A percentile compares a stretch with the other conserved stretches of the same genome.
Evolutionary conservation across 176 grass and related monocot species (phyloP).

Genomic region (Musa acuminata): DNA sequence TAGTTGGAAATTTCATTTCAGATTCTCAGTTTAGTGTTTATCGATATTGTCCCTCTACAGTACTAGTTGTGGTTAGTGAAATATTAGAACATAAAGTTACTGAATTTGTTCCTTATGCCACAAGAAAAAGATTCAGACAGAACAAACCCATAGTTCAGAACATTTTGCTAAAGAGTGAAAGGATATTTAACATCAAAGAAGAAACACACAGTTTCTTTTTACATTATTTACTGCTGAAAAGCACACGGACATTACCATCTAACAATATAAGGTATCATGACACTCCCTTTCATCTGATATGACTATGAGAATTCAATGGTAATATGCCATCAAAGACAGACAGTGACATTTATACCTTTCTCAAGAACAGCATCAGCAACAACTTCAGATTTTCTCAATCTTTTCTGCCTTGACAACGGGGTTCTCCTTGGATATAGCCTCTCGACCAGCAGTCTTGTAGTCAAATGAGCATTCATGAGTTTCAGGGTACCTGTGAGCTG

Average conservation of each 20-base stretch:
- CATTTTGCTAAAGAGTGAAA: too few relatives aligned
- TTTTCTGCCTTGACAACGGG: slow-evolving; percentile 61
- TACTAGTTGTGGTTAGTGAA: too few relatives aligned
- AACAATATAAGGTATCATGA: background rate
- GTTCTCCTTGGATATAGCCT: slow-evolving; percentile 64
- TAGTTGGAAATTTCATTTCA: too few relatives aligned
- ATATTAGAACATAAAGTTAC: too few relatives aligned
- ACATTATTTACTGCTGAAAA: slow-evolving; percentile 9
- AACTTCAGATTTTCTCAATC: slow-evolving; percentile 51
- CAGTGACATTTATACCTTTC: background rate
- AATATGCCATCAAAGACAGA: background rate
- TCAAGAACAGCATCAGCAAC: background rate
- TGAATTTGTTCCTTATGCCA: too few relatives aligned
- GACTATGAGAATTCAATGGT: background rate
- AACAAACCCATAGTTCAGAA: too few relatives aligned
- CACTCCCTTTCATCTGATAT: background rate
- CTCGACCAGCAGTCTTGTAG: slow-evolving; percentile 55
- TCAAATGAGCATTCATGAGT: slow-evolving; percentile 67
- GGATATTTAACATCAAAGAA: background rate
- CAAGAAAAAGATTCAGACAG: too few relatives aligned
- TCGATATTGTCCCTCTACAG: too few relatives aligned
- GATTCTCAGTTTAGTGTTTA: too few relatives aligned
- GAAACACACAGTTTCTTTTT: background rate
- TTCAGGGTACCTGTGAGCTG: slow-evolving; percentile 45
- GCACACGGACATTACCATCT: background rate